Percentiles rank a stretch among this genome's conserved stretches.
These are phyloP conservation scores for Pseudocercospora fijiensis DNA, from an alignment of 2,329 filamentous ascomycete genomes.

Conservation along the genomic window DNA sequence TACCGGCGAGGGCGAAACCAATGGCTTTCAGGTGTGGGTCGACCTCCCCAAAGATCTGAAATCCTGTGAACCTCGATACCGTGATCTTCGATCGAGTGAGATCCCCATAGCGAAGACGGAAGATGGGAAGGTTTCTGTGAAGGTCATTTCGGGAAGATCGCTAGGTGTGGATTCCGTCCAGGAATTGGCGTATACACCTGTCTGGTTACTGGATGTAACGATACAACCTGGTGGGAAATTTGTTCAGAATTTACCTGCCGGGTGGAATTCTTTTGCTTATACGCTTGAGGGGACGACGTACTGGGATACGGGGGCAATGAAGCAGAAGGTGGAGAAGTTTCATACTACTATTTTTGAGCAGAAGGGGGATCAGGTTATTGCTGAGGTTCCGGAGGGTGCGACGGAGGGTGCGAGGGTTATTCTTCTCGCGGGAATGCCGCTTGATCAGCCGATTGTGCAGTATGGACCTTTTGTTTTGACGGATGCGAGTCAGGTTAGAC, in stretches of 20 bases:
- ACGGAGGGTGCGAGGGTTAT: slow-evolving; percentile 61
- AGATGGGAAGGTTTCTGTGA: slow-evolving; percentile 72
- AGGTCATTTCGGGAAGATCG: slow-evolving; percentile 84
- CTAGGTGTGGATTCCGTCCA: slow-evolving; percentile 83
- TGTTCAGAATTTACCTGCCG: slow-evolving; percentile 69
- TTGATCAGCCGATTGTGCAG: slow-evolving; percentile 78
- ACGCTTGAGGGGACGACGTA: slow-evolving; percentile 70
- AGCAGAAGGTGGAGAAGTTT: slow-evolving; percentile 62
- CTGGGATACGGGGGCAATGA: slow-evolving; percentile 58
- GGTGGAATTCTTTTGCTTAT: slow-evolving; percentile 91
- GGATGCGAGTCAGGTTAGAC: slow-evolving; percentile 68
- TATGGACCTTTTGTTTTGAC: slow-evolving; percentile 83
- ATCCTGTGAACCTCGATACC: slow-evolving; percentile 85
- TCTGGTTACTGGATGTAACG: slow-evolving; percentile 88
- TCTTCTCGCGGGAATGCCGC: slow-evolving; percentile 73
- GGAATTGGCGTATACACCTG: slow-evolving; percentile 91
- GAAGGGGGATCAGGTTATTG: slow-evolving; percentile 71
- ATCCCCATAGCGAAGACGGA: slow-evolving; percentile 74
- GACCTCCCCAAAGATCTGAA: slow-evolving; percentile 82
- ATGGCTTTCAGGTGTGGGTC: slow-evolving; percentile 95
- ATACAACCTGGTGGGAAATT: slow-evolving; percentile 77
- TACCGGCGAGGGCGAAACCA: slow-evolving; percentile 76
- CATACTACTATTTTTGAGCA: slow-evolving; percentile 88
- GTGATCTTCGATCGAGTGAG: slow-evolving; percentile 75
- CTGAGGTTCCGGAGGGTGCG: slow-evolving; percentile 66